phyloP scores from a whole-genome alignment of 805 yeast genomes.

The Torulaspora gathmanii region DNA sequence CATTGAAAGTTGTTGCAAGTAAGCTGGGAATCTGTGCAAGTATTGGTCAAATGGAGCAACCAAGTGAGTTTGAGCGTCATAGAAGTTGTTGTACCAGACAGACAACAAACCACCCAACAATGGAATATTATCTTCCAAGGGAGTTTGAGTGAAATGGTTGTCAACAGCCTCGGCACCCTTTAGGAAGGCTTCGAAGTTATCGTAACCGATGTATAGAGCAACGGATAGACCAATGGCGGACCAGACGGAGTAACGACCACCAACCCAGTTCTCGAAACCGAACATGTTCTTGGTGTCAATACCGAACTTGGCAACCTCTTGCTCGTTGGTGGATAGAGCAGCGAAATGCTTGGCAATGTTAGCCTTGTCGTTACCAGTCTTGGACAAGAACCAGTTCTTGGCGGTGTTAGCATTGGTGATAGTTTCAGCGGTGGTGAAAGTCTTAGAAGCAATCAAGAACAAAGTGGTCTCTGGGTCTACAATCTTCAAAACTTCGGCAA shows the following conservation, averaged over 20 bases:
- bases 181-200: conserved; percentile 85
- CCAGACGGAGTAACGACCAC: conserved; percentile 99
- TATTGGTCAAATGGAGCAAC: conserved; percentile 99
- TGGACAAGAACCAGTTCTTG: conserved; percentile 83
- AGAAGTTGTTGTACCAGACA: conserved; percentile 98
- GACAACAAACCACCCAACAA: conserved; percentile 87
- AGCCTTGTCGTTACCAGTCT: conserved; percentile 51
- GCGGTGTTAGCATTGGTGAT: conserved; percentile 94
- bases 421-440: conserved; percentile 99
- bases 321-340: conserved; percentile 90
- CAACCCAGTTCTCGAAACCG: conserved; percentile 98
- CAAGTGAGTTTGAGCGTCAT: conserved; percentile 95
- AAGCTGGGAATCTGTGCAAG: conserved; percentile 98
- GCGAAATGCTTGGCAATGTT: conserved; percentile 96
- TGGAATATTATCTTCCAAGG: conserved; percentile 89
- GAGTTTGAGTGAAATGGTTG: conserved; percentile 78
- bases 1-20: conserved; percentile 97
- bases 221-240: conserved; percentile 96
- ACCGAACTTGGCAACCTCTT: conserved; percentile 90
- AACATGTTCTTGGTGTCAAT: conserved; percentile 98
- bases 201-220: conserved; percentile 91
- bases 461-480: conserved; percentile 88
- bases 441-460: conserved; percentile 90
- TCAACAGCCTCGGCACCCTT: conserved; percentile 98
- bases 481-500: conserved; percentile 79